Base-by-base conservation (phyloP, 306 rosid species). In the Lablab purpureus region DNA sequence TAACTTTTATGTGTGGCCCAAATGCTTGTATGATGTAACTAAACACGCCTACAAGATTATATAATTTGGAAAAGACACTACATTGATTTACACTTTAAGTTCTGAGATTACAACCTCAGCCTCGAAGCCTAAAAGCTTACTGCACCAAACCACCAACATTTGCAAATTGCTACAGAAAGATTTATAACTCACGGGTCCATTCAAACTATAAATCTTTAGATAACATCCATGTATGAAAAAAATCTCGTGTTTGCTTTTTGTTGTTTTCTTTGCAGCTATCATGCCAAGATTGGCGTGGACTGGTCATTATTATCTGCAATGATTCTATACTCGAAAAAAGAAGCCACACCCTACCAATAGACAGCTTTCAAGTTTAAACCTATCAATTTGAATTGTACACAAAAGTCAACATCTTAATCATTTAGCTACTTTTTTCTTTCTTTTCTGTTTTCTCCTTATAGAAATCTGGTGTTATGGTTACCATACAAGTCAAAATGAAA, bases 361-460 rank as follows among this genome's bases (percentile, higher is more conserved):
- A 75, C 71, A 78, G 69, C 80, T 86, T 83, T 80, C 67, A 81
- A 56, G 72, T 80, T 77, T 73, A 77, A 80, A 46, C 80, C 47
- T 59, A 68, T 81, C 67, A 75, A 75, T 71, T 59, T 80, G 67
- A 45, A 73, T 60, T 75, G 67, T 30, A 74, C 28, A 55, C 13
- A 13, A n/a, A 74, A 81, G 94, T 88, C 94, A 91, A 82, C 81
- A 79, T 71, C 54, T 81, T 75, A 66, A 85, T 87, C 83, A 87
- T 90, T 85, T 76, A 37, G 11, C 65, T 58, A 56, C 11, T 74
- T 81, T 37, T 30, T 64, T 78, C 11, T 13, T 6, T 23, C 6
- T 70, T 62, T 62, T 37, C 4, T 19, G 37, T 10, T 76, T 69
- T 30, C 17, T 18, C 63, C 55, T 69, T 76, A 32, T 46, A 56